Evolutionary conservation across 225 moss, liverwort and hornwort species (phyloP).

Genomic region (Physcomitrellopsis africana): DNA sequence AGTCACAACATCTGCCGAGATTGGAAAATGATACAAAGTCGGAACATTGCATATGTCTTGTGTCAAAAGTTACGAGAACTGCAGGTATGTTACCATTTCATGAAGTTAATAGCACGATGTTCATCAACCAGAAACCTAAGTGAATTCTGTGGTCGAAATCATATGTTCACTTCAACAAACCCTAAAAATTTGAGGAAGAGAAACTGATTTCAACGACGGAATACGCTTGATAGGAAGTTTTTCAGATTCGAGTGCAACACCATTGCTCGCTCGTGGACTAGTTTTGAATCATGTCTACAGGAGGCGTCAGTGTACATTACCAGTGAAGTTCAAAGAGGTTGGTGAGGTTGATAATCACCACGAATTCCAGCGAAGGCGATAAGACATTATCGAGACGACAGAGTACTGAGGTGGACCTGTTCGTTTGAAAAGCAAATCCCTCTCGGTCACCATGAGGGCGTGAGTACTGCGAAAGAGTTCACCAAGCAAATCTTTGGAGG

Average conservation of each 20-base stretch:
- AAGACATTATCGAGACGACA: not conserved
- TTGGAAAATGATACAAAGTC: not conserved
- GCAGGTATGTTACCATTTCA: constrained; percentile 27
- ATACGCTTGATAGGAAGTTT: not conserved
- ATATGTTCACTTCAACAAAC: not conserved
- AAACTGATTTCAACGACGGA: too few species aligned
- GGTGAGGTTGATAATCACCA: not conserved
- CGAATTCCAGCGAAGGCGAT: not conserved
- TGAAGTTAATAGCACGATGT: not conserved
- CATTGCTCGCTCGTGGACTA: not conserved
- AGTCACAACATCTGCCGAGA: not conserved
- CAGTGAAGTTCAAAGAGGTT: constrained; percentile 2
- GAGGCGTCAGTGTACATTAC: constrained; percentile 1
- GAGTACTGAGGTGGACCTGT: not conserved
- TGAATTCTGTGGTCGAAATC: not conserved
- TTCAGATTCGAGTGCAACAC: not conserved
- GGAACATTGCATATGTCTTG: not conserved
- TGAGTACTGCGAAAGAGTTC: too few species aligned
- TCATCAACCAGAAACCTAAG: not conserved
- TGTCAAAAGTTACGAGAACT: constrained; percentile 9
- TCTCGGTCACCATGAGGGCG: not conserved
- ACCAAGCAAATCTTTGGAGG: not conserved
- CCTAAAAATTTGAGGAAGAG: too few species aligned
- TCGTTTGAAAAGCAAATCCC: not conserved
- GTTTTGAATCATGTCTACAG: not conserved